Percentiles rank a stretch among this genome's conserved stretches.
Evolutionary conservation across 352 stramenopile species (phyloP).

Genomic region (Aphanomyces stellatus): DNA sequence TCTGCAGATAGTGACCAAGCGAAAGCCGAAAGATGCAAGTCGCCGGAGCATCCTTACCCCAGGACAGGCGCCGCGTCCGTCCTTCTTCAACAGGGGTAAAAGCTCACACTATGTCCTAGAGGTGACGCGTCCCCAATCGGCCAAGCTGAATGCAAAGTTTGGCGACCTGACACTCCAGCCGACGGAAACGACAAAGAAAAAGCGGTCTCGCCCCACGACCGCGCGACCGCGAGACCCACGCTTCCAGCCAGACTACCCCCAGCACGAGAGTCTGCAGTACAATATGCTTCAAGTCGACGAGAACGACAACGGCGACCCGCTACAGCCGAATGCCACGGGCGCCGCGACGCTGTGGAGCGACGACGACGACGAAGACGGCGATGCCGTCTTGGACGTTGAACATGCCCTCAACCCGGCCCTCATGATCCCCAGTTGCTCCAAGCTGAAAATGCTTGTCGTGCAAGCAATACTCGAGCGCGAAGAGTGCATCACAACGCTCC

Average conservation of each 20-base stretch:
- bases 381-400: background rate
- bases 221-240: background rate
- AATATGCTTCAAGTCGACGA: background rate
- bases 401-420: background rate
- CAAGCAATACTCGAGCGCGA: constrained; percentile 15
- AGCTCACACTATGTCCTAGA: no score
- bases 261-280: background rate
- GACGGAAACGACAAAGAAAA: background rate
- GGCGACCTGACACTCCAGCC: background rate
- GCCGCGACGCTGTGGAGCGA: background rate
- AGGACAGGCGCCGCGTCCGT: no score
- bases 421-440: background rate
- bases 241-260: background rate
- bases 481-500: constrained; percentile 5
- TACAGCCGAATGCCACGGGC: background rate
- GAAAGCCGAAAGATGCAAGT: no score
- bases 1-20: background rate
- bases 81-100: no score
- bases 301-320: background rate
- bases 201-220: background rate
- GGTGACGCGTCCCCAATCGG: background rate
- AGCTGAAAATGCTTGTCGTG: constrained; percentile 11
- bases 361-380: constrained; percentile 1
- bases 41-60: no score
- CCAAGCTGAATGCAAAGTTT: constrained; percentile 1